Base-by-base conservation (phyloP, 2,329 filamentous ascomycete species). In the Elsinoe ampelina region DNA sequence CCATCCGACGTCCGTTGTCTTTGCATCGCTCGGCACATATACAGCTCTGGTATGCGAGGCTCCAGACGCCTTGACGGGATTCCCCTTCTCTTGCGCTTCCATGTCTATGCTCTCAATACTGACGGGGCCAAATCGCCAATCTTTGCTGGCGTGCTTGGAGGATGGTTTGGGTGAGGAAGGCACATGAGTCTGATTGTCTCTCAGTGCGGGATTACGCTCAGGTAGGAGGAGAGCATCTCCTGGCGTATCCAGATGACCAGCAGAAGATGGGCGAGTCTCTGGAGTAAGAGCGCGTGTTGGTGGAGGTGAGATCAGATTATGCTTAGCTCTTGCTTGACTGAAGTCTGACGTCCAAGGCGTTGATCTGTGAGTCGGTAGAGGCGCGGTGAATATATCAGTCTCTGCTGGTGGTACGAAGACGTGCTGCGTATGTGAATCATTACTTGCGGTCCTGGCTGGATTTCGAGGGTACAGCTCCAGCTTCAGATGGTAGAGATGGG, bases 91-190 rank as follows among this genome's bases (percentile, higher is more conserved):
- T 64, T 65, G 60, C 2, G 67, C 61, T 47, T 76, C 75, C 77
- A 91, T 84, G 70, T 95, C 87, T 69, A 95, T 83, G 65, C 87
- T 88, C 69, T 92, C 84, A 41, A 96, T 82, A 55, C 79, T 81
- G 54, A 97, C 79, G n/a, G 76, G 77, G 43, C 86, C 87, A 68
- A 95, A 89, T 55, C 93, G 80, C 85, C 88, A 92, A 70, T 97
- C 92, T 56, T 71, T 74, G 2, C 72, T 71, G 1, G 81, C 81
- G 42, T 72, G 76, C 58, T 72, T 41, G 76, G 77, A 63, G 67
- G 74, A 54, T 68, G 77, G 62, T 68, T 63, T 66, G 35, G 60
- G 59, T 59, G 65, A 32, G 59, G 68, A 36, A 3, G 63, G 57
- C 63, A 68, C 41, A 64, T 72, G 63, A 64, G 64, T 63, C 12